Evolutionary conservation across 768 basidiomycete species (phyloP).

Genomic region (Boletus fagicola): DNA sequence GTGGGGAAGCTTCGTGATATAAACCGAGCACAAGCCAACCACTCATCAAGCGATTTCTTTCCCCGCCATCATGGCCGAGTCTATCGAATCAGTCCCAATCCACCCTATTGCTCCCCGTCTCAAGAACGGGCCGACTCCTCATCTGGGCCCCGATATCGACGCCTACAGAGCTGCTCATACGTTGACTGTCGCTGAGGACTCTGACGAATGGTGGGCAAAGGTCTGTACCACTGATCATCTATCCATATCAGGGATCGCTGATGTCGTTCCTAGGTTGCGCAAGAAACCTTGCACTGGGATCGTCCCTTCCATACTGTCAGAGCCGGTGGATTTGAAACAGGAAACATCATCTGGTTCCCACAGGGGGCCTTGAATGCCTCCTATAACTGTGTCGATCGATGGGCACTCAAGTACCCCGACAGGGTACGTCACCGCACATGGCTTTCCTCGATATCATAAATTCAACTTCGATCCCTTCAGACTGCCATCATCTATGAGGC

Average conservation of each 20-base stretch:
- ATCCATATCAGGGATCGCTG: neutral
- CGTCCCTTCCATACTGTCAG: slow-evolving; percentile 85
- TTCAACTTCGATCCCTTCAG: slow-evolving; percentile 36
- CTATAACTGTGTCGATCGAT: slow-evolving; percentile 97
- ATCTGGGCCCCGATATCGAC: slow-evolving; percentile 76
- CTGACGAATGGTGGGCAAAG: slow-evolving; percentile 88
- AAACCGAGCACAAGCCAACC: slow-evolving; percentile 7
- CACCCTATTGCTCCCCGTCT: slow-evolving; percentile 81
- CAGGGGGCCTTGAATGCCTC: slow-evolving; percentile 90
- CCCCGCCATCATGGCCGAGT: slow-evolving; percentile 40
- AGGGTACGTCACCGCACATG: slow-evolving; percentile 45
- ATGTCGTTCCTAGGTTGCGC: slow-evolving; percentile 50
- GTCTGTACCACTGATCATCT: slow-evolving; percentile 34
- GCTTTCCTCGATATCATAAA: neutral
- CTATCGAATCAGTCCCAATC: slow-evolving; percentile 35
- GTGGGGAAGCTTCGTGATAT: slow-evolving; percentile 16
- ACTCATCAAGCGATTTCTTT: slow-evolving; percentile 1
- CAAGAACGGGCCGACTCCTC: slow-evolving; percentile 57
- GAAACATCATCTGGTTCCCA: slow-evolving; percentile 95
- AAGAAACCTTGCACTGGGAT: slow-evolving; percentile 81
- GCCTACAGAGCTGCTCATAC: slow-evolving; percentile 69
- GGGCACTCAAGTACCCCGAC: slow-evolving; percentile 88
- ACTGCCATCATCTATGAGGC: slow-evolving; percentile 98
- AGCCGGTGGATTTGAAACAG: slow-evolving; percentile 76
- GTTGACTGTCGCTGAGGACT: slow-evolving; percentile 69